A percentile compares a stretch with the other conserved stretches of the same genome.
Conservation (phyloP, 78 protist genomes). For the Bigelowiella natans region DNA sequence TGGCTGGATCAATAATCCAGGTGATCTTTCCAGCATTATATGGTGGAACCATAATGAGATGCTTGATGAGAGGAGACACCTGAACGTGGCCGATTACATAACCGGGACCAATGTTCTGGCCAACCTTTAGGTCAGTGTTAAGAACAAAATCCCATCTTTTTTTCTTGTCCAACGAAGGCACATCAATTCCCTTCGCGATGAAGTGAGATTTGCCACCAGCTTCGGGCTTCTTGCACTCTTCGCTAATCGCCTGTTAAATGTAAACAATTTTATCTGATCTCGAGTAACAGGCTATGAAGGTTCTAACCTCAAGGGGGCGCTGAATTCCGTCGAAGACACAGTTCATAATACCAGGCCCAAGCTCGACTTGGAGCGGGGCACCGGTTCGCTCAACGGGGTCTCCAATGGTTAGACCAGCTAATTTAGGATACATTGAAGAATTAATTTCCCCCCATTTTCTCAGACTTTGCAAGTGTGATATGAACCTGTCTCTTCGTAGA, state of each 20-base stretch:
- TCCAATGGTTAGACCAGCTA: constrained; percentile 97
- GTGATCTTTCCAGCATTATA: background rate
- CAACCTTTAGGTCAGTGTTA: background rate
- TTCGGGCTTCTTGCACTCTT: background rate
- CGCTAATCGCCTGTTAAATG: constrained; percentile 9
- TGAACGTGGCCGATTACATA: background rate
- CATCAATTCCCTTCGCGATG: constrained; percentile 93
- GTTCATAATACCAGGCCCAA: constrained; percentile 98
- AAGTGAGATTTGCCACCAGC: constrained; percentile 24
- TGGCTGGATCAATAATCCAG: background rate
- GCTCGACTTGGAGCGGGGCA: constrained; percentile 94
- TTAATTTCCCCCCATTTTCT: background rate
- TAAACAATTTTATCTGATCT: background rate
- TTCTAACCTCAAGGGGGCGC: constrained; percentile 86
- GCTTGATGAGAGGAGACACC: background rate
- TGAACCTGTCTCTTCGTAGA: constrained; percentile 93
- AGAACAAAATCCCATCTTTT: constrained; percentile 80
- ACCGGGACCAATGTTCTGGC: background rate
- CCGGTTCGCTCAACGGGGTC: constrained; percentile 96
- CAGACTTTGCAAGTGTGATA: background rate
- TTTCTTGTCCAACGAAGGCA: constrained; percentile 65
- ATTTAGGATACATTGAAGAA: background rate
- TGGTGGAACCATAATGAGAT: constrained; percentile 1
- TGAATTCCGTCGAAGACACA: constrained; percentile 99
- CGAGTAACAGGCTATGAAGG: background rate